Conservation (phyloP, 1,139 yeast genomes). For the Candida albicans region DNA sequence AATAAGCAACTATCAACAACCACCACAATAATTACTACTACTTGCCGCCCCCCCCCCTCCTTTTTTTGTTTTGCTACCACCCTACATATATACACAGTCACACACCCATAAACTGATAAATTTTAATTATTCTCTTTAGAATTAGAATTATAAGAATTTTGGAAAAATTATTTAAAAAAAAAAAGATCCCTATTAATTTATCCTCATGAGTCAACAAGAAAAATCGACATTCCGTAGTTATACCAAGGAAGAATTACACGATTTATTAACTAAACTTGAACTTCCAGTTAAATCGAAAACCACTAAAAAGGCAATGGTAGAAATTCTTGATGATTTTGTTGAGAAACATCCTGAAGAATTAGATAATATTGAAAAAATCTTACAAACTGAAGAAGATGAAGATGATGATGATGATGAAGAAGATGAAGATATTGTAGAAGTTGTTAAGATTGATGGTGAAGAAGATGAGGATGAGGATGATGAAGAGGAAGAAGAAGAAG, state of each 20-base stretch:
- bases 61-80: too few species aligned
- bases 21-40: too few species aligned
- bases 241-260: conserved; percentile 39
- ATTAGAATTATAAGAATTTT: too few species aligned
- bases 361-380: conserved; percentile 24
- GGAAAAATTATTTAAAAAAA: too few species aligned
- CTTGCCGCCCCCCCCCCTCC: too few species aligned
- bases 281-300: conserved; percentile 37
- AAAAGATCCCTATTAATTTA: neutral
- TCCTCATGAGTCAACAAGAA: neutral
- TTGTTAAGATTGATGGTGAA: conserved; percentile 21
- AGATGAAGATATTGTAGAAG: conserved; percentile 13
- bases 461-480: conserved; percentile 22
- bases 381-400: conserved; percentile 21
- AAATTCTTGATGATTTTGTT: conserved; percentile 40
- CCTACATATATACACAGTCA: too few species aligned
- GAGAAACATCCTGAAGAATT: conserved; percentile 39
- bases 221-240: neutral
- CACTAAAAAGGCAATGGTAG: conserved; percentile 44
- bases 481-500: conserved; percentile 25
- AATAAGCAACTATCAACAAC: too few species aligned
- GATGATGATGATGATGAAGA: conserved; percentile 13
- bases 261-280: conserved; percentile 37
- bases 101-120: too few species aligned
- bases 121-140: too few species aligned